Evolutionary conservation across 768 basidiomycete species (phyloP).

Genomic region (Epithele typhae): DNA sequence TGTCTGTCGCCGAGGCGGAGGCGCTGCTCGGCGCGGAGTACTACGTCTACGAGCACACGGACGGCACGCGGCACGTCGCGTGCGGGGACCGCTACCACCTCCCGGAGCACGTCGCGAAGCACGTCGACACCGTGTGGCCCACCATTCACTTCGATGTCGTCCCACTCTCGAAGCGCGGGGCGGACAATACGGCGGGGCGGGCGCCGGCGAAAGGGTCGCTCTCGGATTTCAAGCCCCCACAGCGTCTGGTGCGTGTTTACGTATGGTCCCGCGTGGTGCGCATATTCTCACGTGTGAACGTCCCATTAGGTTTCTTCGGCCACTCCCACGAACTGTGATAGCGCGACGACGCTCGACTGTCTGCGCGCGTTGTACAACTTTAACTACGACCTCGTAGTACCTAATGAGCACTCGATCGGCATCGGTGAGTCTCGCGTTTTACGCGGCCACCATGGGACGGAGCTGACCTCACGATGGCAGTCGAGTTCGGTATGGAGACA

Average conservation of each 20-base stretch:
- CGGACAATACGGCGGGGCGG: too few species aligned
- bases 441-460: too few species aligned
- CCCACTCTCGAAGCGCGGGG: background rate
- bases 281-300: too few species aligned
- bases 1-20: constrained; percentile 40
- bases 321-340: constrained; percentile 17
- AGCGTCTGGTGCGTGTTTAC: too few species aligned
- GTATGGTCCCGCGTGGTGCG: too few species aligned
- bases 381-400: constrained; percentile 17
- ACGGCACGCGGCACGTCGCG: constrained; percentile 50
- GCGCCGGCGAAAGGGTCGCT: too few species aligned
- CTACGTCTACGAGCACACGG: constrained; percentile 51
- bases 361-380: constrained; percentile 27
- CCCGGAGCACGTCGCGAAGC: constrained; percentile 49
- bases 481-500: constrained; percentile 37
- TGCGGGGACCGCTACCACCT: constrained; percentile 59
- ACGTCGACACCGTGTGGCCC: constrained; percentile 65
- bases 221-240: too few species aligned
- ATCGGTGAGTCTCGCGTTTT: constrained; percentile 19
- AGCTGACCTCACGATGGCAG: constrained; percentile 19
- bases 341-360: constrained; percentile 25
- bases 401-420: constrained; percentile 24
- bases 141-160: constrained; percentile 55
- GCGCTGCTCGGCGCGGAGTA: constrained; percentile 44
- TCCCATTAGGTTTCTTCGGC: too few species aligned